Conservation (phyloP, 1,139 yeast species). For the Dujonia santamariae region DNA sequence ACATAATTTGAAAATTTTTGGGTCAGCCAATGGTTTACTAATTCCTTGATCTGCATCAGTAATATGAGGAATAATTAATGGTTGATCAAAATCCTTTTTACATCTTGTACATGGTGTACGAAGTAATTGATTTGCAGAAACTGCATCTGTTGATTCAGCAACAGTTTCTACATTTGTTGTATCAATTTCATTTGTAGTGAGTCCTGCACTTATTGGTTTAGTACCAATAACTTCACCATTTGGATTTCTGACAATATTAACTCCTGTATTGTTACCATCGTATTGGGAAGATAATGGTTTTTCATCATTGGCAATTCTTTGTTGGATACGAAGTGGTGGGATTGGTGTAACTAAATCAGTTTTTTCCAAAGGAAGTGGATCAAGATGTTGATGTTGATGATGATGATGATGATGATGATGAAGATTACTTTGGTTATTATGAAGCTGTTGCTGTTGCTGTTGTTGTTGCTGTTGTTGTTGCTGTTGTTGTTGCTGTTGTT, state of each 20-base stretch:
- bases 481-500: slow-evolving; percentile 11
- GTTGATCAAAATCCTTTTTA: slow-evolving; percentile 54
- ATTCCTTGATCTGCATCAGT: slow-evolving; percentile 14
- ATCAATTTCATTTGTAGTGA: background rate
- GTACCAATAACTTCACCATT: background rate
- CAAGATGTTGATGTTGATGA: slow-evolving; percentile 8
- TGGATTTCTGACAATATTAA: background rate
- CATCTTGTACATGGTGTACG: slow-evolving; percentile 50
- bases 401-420: slow-evolving; percentile 12
- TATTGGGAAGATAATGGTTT: slow-evolving; percentile 1
- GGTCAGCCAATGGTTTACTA: slow-evolving; percentile 33
- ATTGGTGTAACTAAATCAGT: slow-evolving; percentile 33
- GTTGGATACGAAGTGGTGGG: slow-evolving; percentile 47
- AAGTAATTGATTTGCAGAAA: slow-evolving; percentile 14
- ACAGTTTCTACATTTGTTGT: background rate
- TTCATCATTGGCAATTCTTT: slow-evolving; percentile 28
- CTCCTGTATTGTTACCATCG: background rate
- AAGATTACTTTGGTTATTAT: background rate
- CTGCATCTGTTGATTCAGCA: background rate
- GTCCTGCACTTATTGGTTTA: background rate
- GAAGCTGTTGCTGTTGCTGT: slow-evolving; percentile 8
- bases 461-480: slow-evolving; percentile 12
- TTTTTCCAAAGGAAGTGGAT: background rate
- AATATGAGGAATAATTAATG: slow-evolving; percentile 36
- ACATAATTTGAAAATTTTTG: slow-evolving; percentile 55